A percentile compares a stretch with the other conserved stretches of the same genome.
Conservation (phyloP, 164 flowering plant genomes). For the Platanus orientalis region DNA sequence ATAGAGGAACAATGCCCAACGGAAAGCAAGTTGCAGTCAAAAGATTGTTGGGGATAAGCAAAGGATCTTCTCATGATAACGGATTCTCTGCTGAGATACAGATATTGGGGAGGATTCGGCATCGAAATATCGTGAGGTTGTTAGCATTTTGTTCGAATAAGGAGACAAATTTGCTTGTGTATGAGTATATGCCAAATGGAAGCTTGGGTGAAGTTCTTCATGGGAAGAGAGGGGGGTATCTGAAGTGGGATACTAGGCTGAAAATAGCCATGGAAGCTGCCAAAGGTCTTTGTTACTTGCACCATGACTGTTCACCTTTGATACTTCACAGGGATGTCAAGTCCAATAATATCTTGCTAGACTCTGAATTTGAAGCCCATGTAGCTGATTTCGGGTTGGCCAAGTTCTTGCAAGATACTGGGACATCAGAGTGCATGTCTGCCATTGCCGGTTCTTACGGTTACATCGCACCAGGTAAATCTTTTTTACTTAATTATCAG, state of each 20-base stretch:
- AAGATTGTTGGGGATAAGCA: conserved; percentile 43
- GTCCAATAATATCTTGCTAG: conserved; percentile 67
- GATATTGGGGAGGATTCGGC: conserved; percentile 59
- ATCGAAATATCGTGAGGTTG: conserved; percentile 63
- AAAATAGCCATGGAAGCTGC: conserved; percentile 74
- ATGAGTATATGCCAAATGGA: conserved; percentile 83
- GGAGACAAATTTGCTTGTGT: conserved; percentile 63
- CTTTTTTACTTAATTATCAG: neutral
- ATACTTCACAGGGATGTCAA: conserved; percentile 75
- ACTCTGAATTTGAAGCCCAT: conserved; percentile 67
- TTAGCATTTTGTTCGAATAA: conserved; percentile 58
- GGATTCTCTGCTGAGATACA: conserved; percentile 66
- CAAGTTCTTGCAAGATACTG: conserved; percentile 59
- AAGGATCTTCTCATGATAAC: conserved; percentile 63
- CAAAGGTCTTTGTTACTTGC: conserved; percentile 64
- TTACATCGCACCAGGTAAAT: conserved; percentile 76
- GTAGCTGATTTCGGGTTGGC: conserved; percentile 85
- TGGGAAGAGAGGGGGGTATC: conserved; percentile 52
- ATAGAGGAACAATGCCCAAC: conserved; percentile 51
- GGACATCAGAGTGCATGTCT: conserved; percentile 74
- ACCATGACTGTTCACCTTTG: conserved; percentile 75
- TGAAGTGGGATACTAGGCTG: conserved; percentile 58
- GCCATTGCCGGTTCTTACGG: conserved; percentile 87
- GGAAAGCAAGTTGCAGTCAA: conserved; percentile 68
- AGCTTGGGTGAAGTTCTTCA: conserved; percentile 73